Conservation (phyloP, 164 flowering plant species). For the Chloranthus sessilifolius region DNA sequence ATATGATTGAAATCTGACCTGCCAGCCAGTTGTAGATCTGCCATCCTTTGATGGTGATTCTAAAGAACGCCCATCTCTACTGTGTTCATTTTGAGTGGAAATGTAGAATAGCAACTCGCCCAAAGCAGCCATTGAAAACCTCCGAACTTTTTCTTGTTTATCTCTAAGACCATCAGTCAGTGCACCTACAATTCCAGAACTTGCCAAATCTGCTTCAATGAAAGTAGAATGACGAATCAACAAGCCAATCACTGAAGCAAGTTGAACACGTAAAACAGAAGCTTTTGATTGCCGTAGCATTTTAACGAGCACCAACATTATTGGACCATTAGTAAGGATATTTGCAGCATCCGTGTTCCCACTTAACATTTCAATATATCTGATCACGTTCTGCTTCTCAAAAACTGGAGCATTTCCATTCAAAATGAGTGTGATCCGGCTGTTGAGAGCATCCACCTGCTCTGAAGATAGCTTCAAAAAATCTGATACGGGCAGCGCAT, state of each 20-base stretch:
- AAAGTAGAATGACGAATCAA: slow-evolving; percentile 80
- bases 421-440: slow-evolving; percentile 41
- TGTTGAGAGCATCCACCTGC: slow-evolving; percentile 46
- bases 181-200: slow-evolving; percentile 84
- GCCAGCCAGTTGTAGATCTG: slow-evolving; percentile 74
- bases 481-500: slow-evolving; percentile 57
- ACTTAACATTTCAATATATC: slow-evolving; percentile 86
- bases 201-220: slow-evolving; percentile 73
- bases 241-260: slow-evolving; percentile 83
- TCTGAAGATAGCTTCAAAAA: slow-evolving; percentile 71
- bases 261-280: slow-evolving; percentile 71
- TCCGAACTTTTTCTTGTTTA: slow-evolving; percentile 88
- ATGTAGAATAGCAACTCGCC: slow-evolving; percentile 94
- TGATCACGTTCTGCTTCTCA: slow-evolving; percentile 82
- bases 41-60: slow-evolving; percentile 84
- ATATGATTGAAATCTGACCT: slow-evolving; percentile 45
- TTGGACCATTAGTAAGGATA: slow-evolving; percentile 81
- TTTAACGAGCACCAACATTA: slow-evolving; percentile 83
- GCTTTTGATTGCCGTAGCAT: slow-evolving; percentile 75
- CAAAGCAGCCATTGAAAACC: slow-evolving; percentile 97
- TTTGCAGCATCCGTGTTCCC: slow-evolving; percentile 78
- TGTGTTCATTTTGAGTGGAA: slow-evolving; percentile 77
- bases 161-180: slow-evolving; percentile 90
- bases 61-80: slow-evolving; percentile 37
- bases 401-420: slow-evolving; percentile 45